Base-by-base conservation (phyloP, 495 filamentous ascomycete genomes). In the Aspergillus conjunctus region DNA sequence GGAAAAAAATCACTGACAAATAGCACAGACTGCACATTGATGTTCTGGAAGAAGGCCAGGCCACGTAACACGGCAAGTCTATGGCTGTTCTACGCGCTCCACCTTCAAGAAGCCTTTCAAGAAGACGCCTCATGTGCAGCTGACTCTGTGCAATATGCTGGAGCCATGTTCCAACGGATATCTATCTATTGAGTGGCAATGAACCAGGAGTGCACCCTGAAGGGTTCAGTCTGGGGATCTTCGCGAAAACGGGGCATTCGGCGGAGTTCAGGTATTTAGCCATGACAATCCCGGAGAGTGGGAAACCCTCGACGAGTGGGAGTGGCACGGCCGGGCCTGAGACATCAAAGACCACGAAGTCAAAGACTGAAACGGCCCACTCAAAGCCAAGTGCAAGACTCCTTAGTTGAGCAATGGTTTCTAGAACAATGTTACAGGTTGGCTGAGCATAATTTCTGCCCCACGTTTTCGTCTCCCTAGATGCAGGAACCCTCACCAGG, bases 231-330 rank as follows among this genome's bases (percentile, higher is more conserved):
- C 4, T 46, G 4, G 43, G 43, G 4, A 20, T 46, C 18, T 46
- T 46, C 18, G 43, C 43, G 14, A 46, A 46, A 18, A 21, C 43
- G 43, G 43, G 43, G 43, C 43, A 46, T 46, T 7, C 43, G 4
- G 43, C 43, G 43, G 43, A 46, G 43, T 46, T 46, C 43, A 46
- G 43, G 43, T 46, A 46, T 46, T 46, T 46, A 14, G 43, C 43
- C 3, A 46, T 46, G 43, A 46, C 43, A 7, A 18, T 46, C 5
- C 14, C 18, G 43, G 43, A 46, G 4, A 46, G 43, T 46, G 17
- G 4, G 43, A 46, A 46, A 46, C 18, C 43, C 4, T 46, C 43
- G 43, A 46, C 43, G 43, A 14, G 43, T 46, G 43, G 18, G 43
- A 46, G 43, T 46, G 18, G 43, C 3, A 46, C 43, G 18, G 18